Conservation (phyloP, 352 stramenopile species). For the Globisporangium orthogonon region DNA sequence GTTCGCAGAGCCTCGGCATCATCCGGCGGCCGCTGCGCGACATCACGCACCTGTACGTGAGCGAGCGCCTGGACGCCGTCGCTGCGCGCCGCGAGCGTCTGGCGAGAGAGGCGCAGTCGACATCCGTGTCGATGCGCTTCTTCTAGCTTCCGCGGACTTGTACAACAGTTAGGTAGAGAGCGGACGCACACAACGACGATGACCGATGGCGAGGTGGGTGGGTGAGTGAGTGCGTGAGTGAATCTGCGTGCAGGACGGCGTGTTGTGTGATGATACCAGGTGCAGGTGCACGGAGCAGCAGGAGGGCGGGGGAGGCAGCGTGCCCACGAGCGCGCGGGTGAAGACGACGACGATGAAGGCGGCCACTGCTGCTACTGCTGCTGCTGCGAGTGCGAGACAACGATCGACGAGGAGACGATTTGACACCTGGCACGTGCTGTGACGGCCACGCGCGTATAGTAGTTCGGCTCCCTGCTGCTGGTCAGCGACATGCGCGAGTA, state of each 20-base stretch:
- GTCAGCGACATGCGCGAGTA: background rate
- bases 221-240: constrained; percentile 3
- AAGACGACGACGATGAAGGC: background rate
- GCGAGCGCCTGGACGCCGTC: constrained; percentile 16
- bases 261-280: background rate
- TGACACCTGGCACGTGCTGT: background rate
- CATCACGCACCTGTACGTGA: constrained; percentile 62
- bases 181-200: background rate
- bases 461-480: background rate
- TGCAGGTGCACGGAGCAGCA: background rate
- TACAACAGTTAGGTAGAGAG: constrained; percentile 1
- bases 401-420: background rate
- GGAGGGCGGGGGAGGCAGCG: background rate
- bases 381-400: background rate
- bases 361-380: background rate
- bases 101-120: constrained; percentile 14
- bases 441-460: background rate
- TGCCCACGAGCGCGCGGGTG: no score
- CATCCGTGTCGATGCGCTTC: constrained; percentile 44
- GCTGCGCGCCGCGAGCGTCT: constrained; percentile 7
- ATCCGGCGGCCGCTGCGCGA: constrained; percentile 50
- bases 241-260: background rate
- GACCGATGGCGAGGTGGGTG: constrained; percentile 1
- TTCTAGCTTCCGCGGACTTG: constrained; percentile 17
- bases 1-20: constrained; percentile 13